Evolutionary conservation across 768 basidiomycete genomes (phyloP), one percentile per base, ranked within the genome.

Genomic region (Fistulinella prunicolor): DNA sequence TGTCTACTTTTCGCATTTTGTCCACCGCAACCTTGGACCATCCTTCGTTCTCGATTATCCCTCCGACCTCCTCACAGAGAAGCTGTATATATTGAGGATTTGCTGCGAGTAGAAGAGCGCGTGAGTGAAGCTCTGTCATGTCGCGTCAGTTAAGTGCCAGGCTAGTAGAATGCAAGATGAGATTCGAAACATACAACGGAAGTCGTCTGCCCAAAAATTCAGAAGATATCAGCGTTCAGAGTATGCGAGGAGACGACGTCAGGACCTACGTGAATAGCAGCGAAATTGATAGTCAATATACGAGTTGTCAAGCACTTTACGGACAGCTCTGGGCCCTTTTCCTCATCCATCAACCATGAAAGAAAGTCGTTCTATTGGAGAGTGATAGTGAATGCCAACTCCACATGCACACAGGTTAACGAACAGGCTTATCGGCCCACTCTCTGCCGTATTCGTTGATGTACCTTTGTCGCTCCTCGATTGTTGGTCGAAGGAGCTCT

Each of bases 91-190:
- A 71, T 23, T 69, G 49, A 1, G 73, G 69, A 21, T 65, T 42
- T 1, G 68, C 60, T 9, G 69, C 72, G 7, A 75, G 43, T 65
- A 45, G 28, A 63, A 71, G 2, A 76, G 55, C 1, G 63, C 67
- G 24, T 70, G 62, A 0, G 61, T 65, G 28, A 68, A 58, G 10
- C 22, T 13, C 32, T 34, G 13, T 4, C 32, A 34, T 28, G 6
- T 28, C 10, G n/a, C 26, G 10, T 28, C 32, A 34, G 32, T n/a
- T n/a, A n/a, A n/a, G n/a, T n/a, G n/a, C n/a, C 12, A 34, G n/a
- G n/a, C n/a, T n/a, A 10, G 10, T 28, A 28, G 10, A 28, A 6
- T 28, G 26, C 10, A 10, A 28, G 6, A 28, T 28, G 26, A 28
- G n/a, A n/a, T n/a, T 28, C 26, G 26, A 34, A n/a, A 34, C 32